A percentile compares a stretch with the other conserved stretches of the same genome.
Conservation (phyloP, 495 filamentous ascomycete species). For the Aspergillus carlsbadensis region DNA sequence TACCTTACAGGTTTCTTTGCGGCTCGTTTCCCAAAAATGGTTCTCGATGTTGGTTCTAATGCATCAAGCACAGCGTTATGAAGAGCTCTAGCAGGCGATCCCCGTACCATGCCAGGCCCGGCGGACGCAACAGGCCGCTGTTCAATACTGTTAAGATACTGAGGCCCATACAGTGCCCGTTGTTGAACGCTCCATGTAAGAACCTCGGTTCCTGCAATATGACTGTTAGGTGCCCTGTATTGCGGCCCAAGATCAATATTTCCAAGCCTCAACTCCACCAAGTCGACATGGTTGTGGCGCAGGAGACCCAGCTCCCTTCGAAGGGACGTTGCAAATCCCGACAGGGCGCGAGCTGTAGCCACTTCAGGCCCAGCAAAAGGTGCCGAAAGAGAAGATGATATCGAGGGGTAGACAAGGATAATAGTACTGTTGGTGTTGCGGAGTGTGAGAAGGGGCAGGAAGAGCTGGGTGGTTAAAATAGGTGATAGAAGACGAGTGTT, state of each 20-base stretch:
- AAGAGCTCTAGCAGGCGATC: slow-evolving; percentile 69
- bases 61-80: slow-evolving; percentile 89
- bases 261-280: slow-evolving; percentile 83
- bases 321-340: slow-evolving; percentile 74
- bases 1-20: slow-evolving; percentile 55
- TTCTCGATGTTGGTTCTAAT: slow-evolving; percentile 49
- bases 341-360: slow-evolving; percentile 71
- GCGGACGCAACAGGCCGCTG: slow-evolving; percentile 42
- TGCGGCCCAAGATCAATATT: slow-evolving; percentile 68
- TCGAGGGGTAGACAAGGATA: slow-evolving; percentile 78
- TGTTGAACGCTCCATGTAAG: slow-evolving; percentile 62
- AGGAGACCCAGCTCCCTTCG: slow-evolving; percentile 67
- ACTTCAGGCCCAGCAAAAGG: slow-evolving; percentile 85
- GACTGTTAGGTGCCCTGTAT: slow-evolving; percentile 40
- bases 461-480: slow-evolving; percentile 79
- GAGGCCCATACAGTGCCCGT: slow-evolving; percentile 40
- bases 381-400: slow-evolving; percentile 77
- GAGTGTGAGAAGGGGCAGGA: slow-evolving; percentile 73
- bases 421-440: slow-evolving; percentile 56
- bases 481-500: slow-evolving; percentile 93
- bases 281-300: slow-evolving; percentile 55
- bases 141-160: slow-evolving; percentile 45
- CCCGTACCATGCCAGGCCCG: slow-evolving; percentile 49
- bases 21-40: slow-evolving; percentile 39
- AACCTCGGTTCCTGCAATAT: slow-evolving; percentile 58